Percentiles rank a stretch among this genome's conserved stretches.
phyloP scores from a whole-genome alignment of 2,329 filamentous ascomycete species.

The Microcera coccophila region DNA sequence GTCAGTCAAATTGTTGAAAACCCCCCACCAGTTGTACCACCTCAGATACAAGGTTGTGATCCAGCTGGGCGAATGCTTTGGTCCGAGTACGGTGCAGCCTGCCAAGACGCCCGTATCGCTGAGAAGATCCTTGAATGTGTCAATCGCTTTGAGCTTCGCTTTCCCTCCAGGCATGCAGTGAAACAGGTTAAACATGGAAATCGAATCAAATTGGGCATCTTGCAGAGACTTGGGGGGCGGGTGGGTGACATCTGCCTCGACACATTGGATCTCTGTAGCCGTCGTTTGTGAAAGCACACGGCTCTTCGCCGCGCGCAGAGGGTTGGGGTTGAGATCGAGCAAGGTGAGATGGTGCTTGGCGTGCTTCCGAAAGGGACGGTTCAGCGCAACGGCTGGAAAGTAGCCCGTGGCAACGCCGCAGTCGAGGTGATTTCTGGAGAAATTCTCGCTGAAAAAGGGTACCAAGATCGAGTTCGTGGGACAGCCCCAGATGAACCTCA shows the following conservation, averaged over 20 bases:
- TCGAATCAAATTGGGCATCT: neutral
- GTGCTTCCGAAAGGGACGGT: neutral
- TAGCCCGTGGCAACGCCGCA: conserved; percentile 1
- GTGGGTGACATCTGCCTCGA: neutral
- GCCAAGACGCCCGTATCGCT: conserved; percentile 2
- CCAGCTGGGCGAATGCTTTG: neutral
- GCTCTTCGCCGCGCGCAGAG: neutral
- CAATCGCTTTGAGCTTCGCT: neutral
- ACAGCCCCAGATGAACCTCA: conserved; percentile 1
- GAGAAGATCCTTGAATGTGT: conserved; percentile 3
- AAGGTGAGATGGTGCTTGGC: neutral
- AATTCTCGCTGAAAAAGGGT: conserved; percentile 2
- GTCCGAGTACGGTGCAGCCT: conserved; percentile 1
- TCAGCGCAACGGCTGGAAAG: neutral
- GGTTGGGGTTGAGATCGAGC: conserved; percentile 1
- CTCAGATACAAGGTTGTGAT: neutral
- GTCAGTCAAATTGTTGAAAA: conserved; percentile 5
- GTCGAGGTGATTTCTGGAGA: conserved; percentile 1
- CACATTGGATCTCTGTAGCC: neutral
- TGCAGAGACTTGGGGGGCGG: neutral
- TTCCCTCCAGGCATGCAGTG: conserved; percentile 1
- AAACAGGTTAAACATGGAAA: conserved; percentile 4
- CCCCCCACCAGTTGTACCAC: conserved; percentile 1
- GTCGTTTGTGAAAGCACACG: neutral
- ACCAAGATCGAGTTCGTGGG: neutral